Percentiles rank a stretch among this genome's conserved stretches.
These are phyloP conservation scores for Xylariales sp. DNA, from an alignment of 2,329 filamentous ascomycete genomes.

Conservation along the genomic window DNA sequence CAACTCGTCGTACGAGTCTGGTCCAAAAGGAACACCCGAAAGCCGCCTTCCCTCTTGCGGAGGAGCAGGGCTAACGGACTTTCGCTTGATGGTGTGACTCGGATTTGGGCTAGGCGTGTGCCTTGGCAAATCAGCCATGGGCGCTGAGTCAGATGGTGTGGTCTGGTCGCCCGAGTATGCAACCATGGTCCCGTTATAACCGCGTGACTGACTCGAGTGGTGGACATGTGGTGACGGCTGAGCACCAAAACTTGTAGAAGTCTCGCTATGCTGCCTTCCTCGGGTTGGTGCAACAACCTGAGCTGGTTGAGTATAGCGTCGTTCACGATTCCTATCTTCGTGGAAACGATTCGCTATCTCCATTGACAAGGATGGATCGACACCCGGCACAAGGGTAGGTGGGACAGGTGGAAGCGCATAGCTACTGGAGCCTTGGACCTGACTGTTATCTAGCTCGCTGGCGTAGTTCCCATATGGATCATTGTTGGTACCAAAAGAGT, in stretches of 20 bases:
- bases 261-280: slow-evolving; percentile 33
- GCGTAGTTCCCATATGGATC: neutral
- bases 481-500: neutral
- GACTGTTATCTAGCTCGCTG: too few species aligned
- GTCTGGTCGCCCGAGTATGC: slow-evolving; percentile 32
- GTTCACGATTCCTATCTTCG: slow-evolving; percentile 46
- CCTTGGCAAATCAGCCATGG: slow-evolving; percentile 23
- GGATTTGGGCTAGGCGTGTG: slow-evolving; percentile 39
- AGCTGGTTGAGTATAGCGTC: slow-evolving; percentile 38
- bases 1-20: slow-evolving; percentile 69
- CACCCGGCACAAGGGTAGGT: slow-evolving; percentile 55
- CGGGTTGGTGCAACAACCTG: slow-evolving; percentile 35
- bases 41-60: slow-evolving; percentile 43
- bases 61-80: slow-evolving; percentile 70
- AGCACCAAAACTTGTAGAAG: slow-evolving; percentile 21
- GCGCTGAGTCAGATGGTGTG: slow-evolving; percentile 35
- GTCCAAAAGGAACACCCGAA: slow-evolving; percentile 65
- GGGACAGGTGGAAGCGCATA: slow-evolving; percentile 47
- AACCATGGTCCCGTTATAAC: slow-evolving; percentile 33
- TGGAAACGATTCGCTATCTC: slow-evolving; percentile 56
- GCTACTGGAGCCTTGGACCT: slow-evolving; percentile 24
- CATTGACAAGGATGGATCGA: slow-evolving; percentile 50
- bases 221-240: slow-evolving; percentile 18
- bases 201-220: slow-evolving; percentile 16
- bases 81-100: slow-evolving; percentile 57